Percentiles rank a stretch among this genome's conserved stretches.
phyloP scores from a whole-genome alignment of 768 basidiomycete species.

The Roridomyces roridus region DNA sequence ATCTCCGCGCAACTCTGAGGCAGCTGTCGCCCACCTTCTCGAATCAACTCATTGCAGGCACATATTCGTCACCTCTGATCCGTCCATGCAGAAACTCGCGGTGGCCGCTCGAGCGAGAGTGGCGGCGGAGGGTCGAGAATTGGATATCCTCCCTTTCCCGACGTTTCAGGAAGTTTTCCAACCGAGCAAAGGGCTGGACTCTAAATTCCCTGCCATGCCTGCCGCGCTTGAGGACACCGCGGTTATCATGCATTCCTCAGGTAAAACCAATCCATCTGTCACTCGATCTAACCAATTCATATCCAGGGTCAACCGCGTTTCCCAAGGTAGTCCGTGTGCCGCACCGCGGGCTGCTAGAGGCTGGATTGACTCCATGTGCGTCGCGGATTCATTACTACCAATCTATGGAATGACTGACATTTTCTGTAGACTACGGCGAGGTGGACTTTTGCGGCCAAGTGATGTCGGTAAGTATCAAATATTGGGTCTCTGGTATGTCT shows the following conservation, averaged over 20 bases:
- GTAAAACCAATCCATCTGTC: conserved; percentile 6
- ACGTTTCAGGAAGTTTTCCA: conserved; percentile 14
- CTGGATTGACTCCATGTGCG: conserved; percentile 16
- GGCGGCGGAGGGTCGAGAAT: background rate
- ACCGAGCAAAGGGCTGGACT: background rate
- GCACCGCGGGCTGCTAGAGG: background rate
- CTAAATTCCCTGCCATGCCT: background rate
- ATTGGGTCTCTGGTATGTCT: background rate
- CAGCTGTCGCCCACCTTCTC: conserved; percentile 41
- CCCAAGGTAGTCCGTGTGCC: conserved; percentile 13
- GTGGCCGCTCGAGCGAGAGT: conserved; percentile 7
- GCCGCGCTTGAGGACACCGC: conserved; percentile 8
- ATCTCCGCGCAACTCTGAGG: conserved; percentile 25
- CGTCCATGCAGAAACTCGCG: conserved; percentile 23
- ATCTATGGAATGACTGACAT: background rate
- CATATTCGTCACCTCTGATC: conserved; percentile 30
- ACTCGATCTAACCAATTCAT: background rate
- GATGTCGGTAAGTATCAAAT: background rate
- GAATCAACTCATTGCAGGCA: conserved; percentile 25
- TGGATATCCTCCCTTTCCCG: conserved; percentile 3
- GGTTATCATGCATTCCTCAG: conserved; percentile 32
- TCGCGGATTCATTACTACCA: background rate
- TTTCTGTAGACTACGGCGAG: conserved; percentile 23
- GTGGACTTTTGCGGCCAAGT: conserved; percentile 23
- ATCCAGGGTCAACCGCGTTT: conserved; percentile 21